phyloP scores from a whole-genome alignment of 345 rosid genomes.

The Eucalyptus paniculata region DNA sequence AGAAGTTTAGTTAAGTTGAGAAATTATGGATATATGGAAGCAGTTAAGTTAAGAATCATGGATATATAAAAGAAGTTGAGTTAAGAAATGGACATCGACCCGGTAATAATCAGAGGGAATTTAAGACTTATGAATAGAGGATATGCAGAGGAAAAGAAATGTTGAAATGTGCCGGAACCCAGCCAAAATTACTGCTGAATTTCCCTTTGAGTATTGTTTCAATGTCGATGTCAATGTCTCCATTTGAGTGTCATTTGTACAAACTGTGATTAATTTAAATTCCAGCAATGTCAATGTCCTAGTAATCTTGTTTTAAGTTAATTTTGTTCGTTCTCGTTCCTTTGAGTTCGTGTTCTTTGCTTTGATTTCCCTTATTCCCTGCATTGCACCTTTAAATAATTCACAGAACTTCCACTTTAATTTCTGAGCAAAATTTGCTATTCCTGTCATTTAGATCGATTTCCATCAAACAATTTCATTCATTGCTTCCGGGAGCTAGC shows the following conservation, averaged over 20 bases:
- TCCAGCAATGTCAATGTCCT: neutral
- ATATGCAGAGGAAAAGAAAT: too few relatives aligned
- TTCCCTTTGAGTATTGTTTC: neutral
- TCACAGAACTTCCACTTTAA: too few relatives aligned
- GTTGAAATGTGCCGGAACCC: fast-evolving
- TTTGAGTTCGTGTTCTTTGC: neutral
- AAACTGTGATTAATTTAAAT: neutral
- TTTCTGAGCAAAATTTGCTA: too few relatives aligned
- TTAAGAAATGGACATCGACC: neutral
- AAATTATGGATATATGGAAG: neutral
- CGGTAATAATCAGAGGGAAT: neutral
- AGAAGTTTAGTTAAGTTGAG: neutral
- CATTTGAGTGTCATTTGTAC: fast-evolving
- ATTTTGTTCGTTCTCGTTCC: neutral
- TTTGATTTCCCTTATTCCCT: neutral
- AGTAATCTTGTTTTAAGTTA: fast-evolving
- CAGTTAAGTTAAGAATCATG: neutral
- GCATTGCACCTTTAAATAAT: too few relatives aligned
- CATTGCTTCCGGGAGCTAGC: too few relatives aligned
- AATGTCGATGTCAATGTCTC: too few relatives aligned
- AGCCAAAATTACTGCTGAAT: neutral
- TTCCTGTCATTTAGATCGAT: too few relatives aligned
- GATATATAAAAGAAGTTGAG: neutral
- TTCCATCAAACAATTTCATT: too few relatives aligned
- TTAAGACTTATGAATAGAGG: neutral